Base-by-base conservation (phyloP, 169 alveolate species). In the Toxoplasma gondii region DNA sequence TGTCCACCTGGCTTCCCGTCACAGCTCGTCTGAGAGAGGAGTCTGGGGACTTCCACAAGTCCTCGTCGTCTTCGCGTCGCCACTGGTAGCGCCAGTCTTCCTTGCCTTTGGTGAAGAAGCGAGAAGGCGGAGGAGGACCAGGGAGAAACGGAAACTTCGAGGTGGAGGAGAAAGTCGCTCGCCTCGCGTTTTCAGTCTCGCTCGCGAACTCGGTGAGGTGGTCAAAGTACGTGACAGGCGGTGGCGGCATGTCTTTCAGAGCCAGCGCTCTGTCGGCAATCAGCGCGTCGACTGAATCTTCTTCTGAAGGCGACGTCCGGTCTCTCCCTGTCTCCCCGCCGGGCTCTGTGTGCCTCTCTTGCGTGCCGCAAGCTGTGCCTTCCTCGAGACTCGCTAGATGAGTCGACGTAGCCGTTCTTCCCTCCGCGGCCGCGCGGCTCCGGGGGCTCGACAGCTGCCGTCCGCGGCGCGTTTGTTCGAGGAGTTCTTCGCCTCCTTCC, bases 71-170 rank as follows among this genome's bases (percentile, higher is more conserved):
- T 82, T 82, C 90, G 41, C 90, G 90, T 9, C 44, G n/a, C 90
- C 54, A 82, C 69, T 82, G 90, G 67, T 82, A 82, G 34, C 90
- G 53, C 90, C 90, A 82, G 90, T 82, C 90, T 17, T 82, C 67
- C 41, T 43, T 38, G 5, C 90, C 90, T 1, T 82, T 17, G 41
- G 90, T 82, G 90, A 82, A 82, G 38, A 82, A 82, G 1, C 69
- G 64, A 36, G 90, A 82, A 10, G 41, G 90, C 19, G 90, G 67
- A 9, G 67, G 90, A 4, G 90, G 90, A 4, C 41, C 41, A 12
- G 90, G 90, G 12, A 82, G 69, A 82, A 2, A 38, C 38, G 90
- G 90, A 41, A 82, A 82, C 34, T 64, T 4, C 67, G 9, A 34
- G 19, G 67, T 39, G 53, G 69, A 22, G 90, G 19, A 49, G 12